phyloP scores from a whole-genome alignment of 441 rosid genomes.

The Corymbia citriodora region DNA sequence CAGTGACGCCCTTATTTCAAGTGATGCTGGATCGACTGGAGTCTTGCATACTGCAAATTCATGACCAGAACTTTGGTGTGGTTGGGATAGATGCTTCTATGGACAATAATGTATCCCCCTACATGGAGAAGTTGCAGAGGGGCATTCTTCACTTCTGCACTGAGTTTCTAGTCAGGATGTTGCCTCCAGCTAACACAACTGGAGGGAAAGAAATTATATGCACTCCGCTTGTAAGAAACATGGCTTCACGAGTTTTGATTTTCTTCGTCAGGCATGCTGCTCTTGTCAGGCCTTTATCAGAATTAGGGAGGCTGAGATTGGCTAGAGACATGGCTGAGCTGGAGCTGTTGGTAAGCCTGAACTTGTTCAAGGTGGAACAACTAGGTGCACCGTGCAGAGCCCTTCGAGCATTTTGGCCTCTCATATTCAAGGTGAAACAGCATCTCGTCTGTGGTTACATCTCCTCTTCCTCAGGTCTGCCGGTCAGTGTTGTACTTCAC shows the following conservation, averaged over 20 bases:
- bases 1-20: slow-evolving; percentile 81
- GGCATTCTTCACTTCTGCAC: slow-evolving; percentile 74
- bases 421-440: slow-evolving; percentile 65
- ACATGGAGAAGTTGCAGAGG: slow-evolving; percentile 92
- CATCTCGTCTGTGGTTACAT: slow-evolving; percentile 57
- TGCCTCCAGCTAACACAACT: slow-evolving; percentile 54
- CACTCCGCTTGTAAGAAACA: slow-evolving; percentile 72
- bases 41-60: slow-evolving; percentile 85
- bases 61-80: slow-evolving; percentile 75
- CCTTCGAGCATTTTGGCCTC: slow-evolving; percentile 88
- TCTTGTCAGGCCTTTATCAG: slow-evolving; percentile 88
- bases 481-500: slow-evolving; percentile 66
- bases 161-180: slow-evolving; percentile 73
- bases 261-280: slow-evolving; percentile 91
- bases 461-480: slow-evolving; percentile 83
- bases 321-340: slow-evolving; percentile 99
- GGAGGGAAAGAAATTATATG: slow-evolving; percentile 76
- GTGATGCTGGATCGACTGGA: slow-evolving; percentile 88
- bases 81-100: slow-evolving; percentile 68
- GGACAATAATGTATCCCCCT: slow-evolving; percentile 84
- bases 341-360: slow-evolving; percentile 89
- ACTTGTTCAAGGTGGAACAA: slow-evolving; percentile 89
- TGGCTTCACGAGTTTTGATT: slow-evolving; percentile 80
- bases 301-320: slow-evolving; percentile 93
- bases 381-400: slow-evolving; percentile 91